These are phyloP conservation scores for Collybia nuda DNA, from an alignment of 768 basidiomycete species.

Conservation along the genomic window DNA sequence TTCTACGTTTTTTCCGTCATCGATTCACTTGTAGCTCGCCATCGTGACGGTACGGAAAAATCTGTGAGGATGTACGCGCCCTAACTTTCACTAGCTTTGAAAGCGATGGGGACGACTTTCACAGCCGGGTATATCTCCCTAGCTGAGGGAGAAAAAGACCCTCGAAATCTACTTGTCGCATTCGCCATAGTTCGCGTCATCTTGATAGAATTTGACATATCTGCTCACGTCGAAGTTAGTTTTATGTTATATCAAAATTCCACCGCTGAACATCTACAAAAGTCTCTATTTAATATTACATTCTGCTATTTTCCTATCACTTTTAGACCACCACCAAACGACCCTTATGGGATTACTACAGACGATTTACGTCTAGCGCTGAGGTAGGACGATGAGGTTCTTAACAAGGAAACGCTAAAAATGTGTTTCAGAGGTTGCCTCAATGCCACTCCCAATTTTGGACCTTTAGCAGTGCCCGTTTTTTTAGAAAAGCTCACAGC, in stretches of 20 bases:
- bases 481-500: conserved; percentile 91
- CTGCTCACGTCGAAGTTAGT: conserved; percentile 73
- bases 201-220: conserved; percentile 84
- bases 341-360: conserved; percentile 88
- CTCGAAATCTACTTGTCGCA: conserved; percentile 86
- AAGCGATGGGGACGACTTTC: conserved; percentile 71
- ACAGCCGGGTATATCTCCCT: conserved; percentile 71
- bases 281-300: conserved; percentile 92
- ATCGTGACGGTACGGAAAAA: conserved; percentile 56
- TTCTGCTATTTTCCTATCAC: conserved; percentile 99
- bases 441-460: conserved; percentile 78
- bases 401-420: not conserved
- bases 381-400: conserved; percentile 38
- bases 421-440: conserved; percentile 57
- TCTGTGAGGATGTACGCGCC: not conserved
- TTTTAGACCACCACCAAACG: conserved; percentile 90
- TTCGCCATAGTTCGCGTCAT: conserved; percentile 89
- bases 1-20: conserved; percentile 80
- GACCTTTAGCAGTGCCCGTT: conserved; percentile 79
- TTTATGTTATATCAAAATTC: not conserved
- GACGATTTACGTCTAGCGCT: conserved; percentile 81
- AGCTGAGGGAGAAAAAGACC: conserved; percentile 97
- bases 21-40: conserved; percentile 71
- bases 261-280: not conserved
- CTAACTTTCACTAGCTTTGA: conserved; percentile 50